These are phyloP conservation scores for Tulasnella sp. DNA, from an alignment of 768 basidiomycete species.

Conservation along the genomic window DNA sequence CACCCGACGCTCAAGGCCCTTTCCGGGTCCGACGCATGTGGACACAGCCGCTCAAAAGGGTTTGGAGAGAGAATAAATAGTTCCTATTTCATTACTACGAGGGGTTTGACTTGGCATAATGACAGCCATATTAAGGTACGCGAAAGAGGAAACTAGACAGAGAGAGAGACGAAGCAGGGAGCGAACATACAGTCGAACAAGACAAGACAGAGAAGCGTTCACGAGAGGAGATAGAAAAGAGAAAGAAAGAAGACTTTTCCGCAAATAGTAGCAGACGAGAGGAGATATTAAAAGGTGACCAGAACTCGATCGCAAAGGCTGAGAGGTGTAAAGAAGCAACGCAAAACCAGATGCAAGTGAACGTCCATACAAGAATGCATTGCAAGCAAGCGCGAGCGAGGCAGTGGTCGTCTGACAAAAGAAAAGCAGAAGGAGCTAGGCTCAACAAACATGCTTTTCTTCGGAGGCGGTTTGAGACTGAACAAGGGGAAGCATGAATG, in stretches of 20 bases:
- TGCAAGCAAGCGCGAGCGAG: neutral
- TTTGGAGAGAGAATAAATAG: neutral
- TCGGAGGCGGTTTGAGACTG: constrained; percentile 1
- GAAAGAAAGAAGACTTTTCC: constrained; percentile 8
- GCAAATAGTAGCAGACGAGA: neutral
- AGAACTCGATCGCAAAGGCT: neutral
- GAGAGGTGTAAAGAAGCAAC: neutral
- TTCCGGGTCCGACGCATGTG: neutral
- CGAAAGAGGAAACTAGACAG: neutral
- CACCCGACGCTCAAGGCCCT: neutral
- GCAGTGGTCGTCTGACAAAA: constrained; percentile 20
- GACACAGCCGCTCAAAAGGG: neutral
- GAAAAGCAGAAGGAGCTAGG: constrained; percentile 22
- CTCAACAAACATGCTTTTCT: constrained; percentile 25
- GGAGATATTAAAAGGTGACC: neutral
- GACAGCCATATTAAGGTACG: neutral
- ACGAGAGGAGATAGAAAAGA: constrained; percentile 22
- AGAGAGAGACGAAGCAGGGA: constrained; percentile 8
- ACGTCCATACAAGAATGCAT: neutral
- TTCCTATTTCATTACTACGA: neutral
- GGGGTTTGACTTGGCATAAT: constrained; percentile 4
- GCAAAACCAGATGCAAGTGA: neutral
- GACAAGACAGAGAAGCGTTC: neutral
- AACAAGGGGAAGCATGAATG: neutral
- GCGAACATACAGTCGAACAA: neutral